A percentile compares a stretch with the other conserved stretches of the same genome.
Conservation (phyloP, 2,329 filamentous ascomycete genomes). For the Fonsecaea erecta region DNA sequence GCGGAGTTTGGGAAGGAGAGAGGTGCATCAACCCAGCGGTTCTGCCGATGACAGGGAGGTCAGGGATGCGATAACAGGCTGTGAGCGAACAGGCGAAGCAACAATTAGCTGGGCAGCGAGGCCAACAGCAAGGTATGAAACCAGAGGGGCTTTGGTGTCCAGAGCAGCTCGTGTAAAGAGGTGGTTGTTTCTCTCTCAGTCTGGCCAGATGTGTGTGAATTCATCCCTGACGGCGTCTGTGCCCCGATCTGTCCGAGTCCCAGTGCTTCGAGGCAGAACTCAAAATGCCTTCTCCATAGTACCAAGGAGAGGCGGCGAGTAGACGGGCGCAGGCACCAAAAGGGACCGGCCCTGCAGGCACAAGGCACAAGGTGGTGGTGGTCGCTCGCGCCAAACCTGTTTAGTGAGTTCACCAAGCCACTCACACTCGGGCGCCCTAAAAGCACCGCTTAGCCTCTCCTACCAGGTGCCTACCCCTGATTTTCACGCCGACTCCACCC, state of each 20-base stretch:
- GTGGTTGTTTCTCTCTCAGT: slow-evolving; percentile 2
- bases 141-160: slow-evolving; percentile 13
- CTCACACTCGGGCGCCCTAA: neutral
- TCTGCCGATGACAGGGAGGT: slow-evolving; percentile 13
- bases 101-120: neutral
- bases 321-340: slow-evolving; percentile 7
- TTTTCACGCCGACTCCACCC: neutral
- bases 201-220: slow-evolving; percentile 11
- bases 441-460: neutral
- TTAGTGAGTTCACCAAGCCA: slow-evolving; percentile 22
- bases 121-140: slow-evolving; percentile 15
- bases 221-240: slow-evolving; percentile 16
- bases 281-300: neutral
- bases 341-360: slow-evolving; percentile 15
- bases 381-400: slow-evolving; percentile 20
- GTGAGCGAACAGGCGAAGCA: slow-evolving; percentile 3
- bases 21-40: slow-evolving; percentile 9
- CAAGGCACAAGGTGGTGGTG: slow-evolving; percentile 4
- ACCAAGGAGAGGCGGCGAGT: slow-evolving; percentile 3
- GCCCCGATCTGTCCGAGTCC: slow-evolving; percentile 14
- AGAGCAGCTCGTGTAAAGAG: slow-evolving; percentile 16
- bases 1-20: slow-evolving; percentile 11
- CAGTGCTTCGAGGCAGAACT: neutral
- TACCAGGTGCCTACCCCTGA: neutral
- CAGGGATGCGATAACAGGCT: slow-evolving; percentile 13